Evolutionary conservation across 2,329 filamentous ascomycete genomes (phyloP), one percentile per base, ranked within the genome.

Genomic region (Curvularia lunata): DNA sequence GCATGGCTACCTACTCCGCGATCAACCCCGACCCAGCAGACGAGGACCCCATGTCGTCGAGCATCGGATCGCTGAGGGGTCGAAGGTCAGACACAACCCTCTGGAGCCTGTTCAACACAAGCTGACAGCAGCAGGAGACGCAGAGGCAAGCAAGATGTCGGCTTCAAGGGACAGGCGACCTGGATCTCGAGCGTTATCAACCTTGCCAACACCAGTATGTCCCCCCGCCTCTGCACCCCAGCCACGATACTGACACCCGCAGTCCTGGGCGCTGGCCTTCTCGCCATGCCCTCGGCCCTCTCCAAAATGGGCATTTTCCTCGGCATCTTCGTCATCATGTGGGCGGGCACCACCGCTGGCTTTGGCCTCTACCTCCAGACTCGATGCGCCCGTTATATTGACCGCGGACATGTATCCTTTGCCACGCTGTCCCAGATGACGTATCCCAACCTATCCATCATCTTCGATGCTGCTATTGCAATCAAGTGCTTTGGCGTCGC

Each of bases 401-500:
- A 98, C 64, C 86, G 92, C 61, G 95, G 95, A 41, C 86, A 86
- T 5, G 86, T 93, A 0, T 97, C 92, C 34, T 99, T 99, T 80
- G 97, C 97, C 73, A 92, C 94, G n/a, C 82, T 99, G 16, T 97
- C 92, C 13, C 94, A 99, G 76, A 86, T 99, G 62, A 98, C 95
- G 5, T 99, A 98, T 71, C 95, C 95, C 1, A 97, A 97, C 75
- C 92, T 94, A 2, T 91, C 95, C 8, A 92, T 99, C 46, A 84
- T 98, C 45, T 99, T 99, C 76, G 95, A 99, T 78, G 88, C 89
- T 6, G 95, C 95, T 5, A 99, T 99, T 74, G 92, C 94, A 12
- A 88, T 99, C 73, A 99, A 99, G 77, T 99, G 95, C 78, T 99
- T 99, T 74, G 95, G 95, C 37, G 95, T 99, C 9, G 95, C 91